Evolutionary conservation across 345 rosid genomes (phyloP).

Genomic region (Erodium maritimum): DNA sequence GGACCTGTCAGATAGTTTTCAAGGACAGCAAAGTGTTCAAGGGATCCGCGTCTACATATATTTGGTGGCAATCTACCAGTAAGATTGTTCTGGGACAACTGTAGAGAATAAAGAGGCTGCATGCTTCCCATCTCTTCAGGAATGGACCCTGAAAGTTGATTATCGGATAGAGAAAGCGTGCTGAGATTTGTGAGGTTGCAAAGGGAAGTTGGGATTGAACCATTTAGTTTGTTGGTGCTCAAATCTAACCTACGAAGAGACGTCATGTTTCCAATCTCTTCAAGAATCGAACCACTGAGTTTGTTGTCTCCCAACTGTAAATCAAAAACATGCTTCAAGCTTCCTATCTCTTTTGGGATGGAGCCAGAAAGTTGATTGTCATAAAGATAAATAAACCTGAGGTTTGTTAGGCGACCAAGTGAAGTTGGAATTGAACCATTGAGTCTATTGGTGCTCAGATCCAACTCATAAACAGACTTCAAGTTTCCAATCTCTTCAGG

Average conservation of each 20-base stretch:
- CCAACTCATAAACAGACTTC: fast-evolving
- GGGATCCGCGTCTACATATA: constrained; percentile 8
- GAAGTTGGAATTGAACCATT: not conserved
- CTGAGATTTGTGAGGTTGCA: not conserved
- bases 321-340: too few species aligned
- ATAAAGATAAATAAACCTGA: too few species aligned
- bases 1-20: constrained; percentile 16
- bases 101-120: not conserved
- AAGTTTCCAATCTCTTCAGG: constrained; percentile 3
- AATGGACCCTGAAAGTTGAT: constrained; percentile 16
- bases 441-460: not conserved
- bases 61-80: constrained; percentile 13
- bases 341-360: too few species aligned
- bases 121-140: constrained; percentile 9
- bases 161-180: not conserved
- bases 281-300: too few species aligned
- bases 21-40: not conserved
- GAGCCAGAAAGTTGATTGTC: too few species aligned
- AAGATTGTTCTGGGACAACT: constrained; percentile 8
- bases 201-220: not conserved
- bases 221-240: not conserved
- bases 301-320: too few species aligned
- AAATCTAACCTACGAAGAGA: not conserved
- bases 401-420: too few species aligned
- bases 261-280: not conserved